Evolutionary conservation across 345 rosid genomes (phyloP), one percentile per base, ranked within the genome.

Genomic region (Acer yangbiense): DNA sequence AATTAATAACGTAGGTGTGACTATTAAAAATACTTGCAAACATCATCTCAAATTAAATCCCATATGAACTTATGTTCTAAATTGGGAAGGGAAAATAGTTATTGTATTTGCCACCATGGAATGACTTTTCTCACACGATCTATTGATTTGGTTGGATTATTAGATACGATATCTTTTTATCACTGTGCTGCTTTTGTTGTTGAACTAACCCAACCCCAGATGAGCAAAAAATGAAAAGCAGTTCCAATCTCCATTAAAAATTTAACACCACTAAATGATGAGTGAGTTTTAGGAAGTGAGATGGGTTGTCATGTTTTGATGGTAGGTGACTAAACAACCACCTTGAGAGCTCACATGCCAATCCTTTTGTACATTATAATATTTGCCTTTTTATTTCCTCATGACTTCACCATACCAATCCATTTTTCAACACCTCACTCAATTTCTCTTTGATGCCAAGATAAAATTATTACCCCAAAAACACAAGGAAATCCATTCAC

Each of bases 291-390:
- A 70, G 32, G 72, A 72, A 81, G 80, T 76, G 79, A 81, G 89
- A 86, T 85, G 83, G 69, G 86, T 80, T 85, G 88, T 86, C 89
- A 66, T 81, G 85, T 75, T 80, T 52, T 46, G 12, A 82, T 84
- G 89, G 84, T 85, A 76, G 87, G 88, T 88, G 91, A 86, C 88
- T 78, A 85, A 83, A 85, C 86, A 88, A 83, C 87, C 86, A 80
- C 88, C 86, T 81, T 78, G 81, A 76, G 65, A 77, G 65, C 83
- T 84, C 89, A 88, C 87, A 86, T 79, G 86, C 79, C 83, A 23
- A 80, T 80, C 84, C 79, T 80, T 73, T 84, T 82, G 62, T 65
- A 64, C 83, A 79, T 60, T 72, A 82, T 73, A 77, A 74, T 82
- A 68, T 16, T 71, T 64, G 58, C 79, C 54, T 77, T 75, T 29